These are phyloP conservation scores for Phaeoacremonium minimum DNA, from an alignment of 2,329 filamentous ascomycete species.

Conservation along the genomic window DNA sequence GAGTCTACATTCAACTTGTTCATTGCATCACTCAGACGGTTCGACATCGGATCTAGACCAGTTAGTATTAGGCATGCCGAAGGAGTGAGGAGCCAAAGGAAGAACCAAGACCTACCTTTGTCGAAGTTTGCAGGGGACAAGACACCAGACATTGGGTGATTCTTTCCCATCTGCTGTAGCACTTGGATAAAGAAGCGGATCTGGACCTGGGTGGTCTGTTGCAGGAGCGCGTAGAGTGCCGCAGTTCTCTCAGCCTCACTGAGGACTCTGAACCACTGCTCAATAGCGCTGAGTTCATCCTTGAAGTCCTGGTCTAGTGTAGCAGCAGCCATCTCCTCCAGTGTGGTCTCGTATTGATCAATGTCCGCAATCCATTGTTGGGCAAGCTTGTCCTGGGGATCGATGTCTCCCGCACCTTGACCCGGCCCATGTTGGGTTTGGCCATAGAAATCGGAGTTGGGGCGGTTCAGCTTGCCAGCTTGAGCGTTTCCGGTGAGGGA, in stretches of 20 bases:
- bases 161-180: slow-evolving; percentile 97
- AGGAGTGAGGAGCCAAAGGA: no score
- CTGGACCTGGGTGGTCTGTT: slow-evolving; percentile 98
- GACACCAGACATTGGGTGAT: slow-evolving; percentile 93
- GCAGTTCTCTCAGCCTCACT: slow-evolving; percentile 96
- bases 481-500: slow-evolving; percentile 65
- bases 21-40: slow-evolving; percentile 93
- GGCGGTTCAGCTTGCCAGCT: slow-evolving; percentile 75
- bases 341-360: slow-evolving; percentile 96
- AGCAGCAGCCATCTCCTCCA: slow-evolving; percentile 98
- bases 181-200: slow-evolving; percentile 99
- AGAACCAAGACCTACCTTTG: slow-evolving; percentile 61
- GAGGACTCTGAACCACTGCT: slow-evolving; percentile 98
- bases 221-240: slow-evolving; percentile 87
- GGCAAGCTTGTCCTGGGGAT: slow-evolving; percentile 86
- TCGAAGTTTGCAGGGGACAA: slow-evolving; percentile 94
- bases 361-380: slow-evolving; percentile 99
- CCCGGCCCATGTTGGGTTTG: slow-evolving; percentile 65
- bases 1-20: slow-evolving; percentile 86
- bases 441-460: slow-evolving; percentile 92
- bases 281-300: slow-evolving; percentile 96
- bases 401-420: slow-evolving; percentile 65
- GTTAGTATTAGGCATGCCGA: no score
- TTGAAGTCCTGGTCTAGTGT: slow-evolving; percentile 99
- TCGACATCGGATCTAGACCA: slow-evolving; percentile 93